Evolutionary conservation across 345 rosid genomes (phyloP).

Genomic region (Xanthoceras sorbifolium): DNA sequence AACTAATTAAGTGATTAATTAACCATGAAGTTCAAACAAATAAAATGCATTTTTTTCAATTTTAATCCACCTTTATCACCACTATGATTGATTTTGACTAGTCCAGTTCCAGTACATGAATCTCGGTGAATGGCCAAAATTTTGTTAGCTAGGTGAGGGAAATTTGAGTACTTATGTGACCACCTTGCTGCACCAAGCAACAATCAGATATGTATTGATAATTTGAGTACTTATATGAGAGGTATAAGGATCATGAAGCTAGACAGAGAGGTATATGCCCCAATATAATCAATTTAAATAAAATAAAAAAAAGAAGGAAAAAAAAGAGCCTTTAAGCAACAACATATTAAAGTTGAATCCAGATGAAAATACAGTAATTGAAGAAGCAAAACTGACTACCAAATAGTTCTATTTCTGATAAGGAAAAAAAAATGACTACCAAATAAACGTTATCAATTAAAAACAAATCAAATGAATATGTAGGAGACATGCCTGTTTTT

Average conservation of each 20-base stretch:
- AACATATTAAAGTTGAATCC: constrained; percentile 4
- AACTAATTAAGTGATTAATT: background rate
- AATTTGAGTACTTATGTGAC: background rate
- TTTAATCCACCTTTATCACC: background rate
- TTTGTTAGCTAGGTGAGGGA: background rate
- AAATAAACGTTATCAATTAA: constrained; percentile 17
- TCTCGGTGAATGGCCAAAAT: background rate
- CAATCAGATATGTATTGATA: background rate
- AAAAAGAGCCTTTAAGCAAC: constrained; percentile 6
- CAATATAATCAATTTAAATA: background rate
- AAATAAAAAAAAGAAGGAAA: background rate
- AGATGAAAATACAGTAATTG: background rate
- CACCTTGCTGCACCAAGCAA: constrained; percentile 2
- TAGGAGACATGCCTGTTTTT: constrained; percentile 78
- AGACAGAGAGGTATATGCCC: background rate
- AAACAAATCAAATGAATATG: constrained; percentile 7
- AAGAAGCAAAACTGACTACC: background rate
- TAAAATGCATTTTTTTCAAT: background rate
- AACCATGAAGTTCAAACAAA: background rate
- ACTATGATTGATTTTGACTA: background rate
- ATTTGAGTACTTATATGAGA: constrained; percentile 5
- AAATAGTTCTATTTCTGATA: constrained; percentile 1
- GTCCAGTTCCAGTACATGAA: background rate
- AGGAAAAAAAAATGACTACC: background rate
- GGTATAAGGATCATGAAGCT: background rate